A percentile compares a stretch with the other conserved stretches of the same genome.
Evolutionary conservation across 805 yeast species (phyloP).

Genomic region (Pichia exigua): DNA sequence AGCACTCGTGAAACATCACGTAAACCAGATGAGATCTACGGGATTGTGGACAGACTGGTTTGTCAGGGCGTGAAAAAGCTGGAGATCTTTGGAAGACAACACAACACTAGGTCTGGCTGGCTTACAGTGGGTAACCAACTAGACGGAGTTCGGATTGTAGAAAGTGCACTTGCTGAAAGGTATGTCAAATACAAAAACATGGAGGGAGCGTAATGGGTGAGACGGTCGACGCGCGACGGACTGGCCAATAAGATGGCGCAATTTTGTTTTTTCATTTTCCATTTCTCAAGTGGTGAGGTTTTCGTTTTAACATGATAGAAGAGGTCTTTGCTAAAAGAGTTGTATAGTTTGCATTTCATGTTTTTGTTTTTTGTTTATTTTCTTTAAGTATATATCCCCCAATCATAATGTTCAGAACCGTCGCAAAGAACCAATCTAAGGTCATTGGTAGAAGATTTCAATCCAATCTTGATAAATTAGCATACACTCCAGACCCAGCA

Average conservation of each 20-base stretch:
- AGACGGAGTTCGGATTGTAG: conserved; percentile 49
- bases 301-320: background rate
- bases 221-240: background rate
- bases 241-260: background rate
- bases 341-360: background rate
- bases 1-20: conserved; percentile 82
- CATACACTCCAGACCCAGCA: conserved; percentile 43
- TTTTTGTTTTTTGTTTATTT: background rate
- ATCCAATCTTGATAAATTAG: conserved; percentile 31
- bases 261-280: too few species aligned
- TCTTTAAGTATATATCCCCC: background rate
- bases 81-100: conserved; percentile 84
- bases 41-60: conserved; percentile 74
- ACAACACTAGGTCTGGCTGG: conserved; percentile 88
- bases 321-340: background rate
- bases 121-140: conserved; percentile 76
- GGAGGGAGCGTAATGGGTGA: background rate
- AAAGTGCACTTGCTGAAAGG: conserved; percentile 39
- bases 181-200: conserved; percentile 7
- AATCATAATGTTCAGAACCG: conserved; percentile 37
- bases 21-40: conserved; percentile 88
- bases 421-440: conserved; percentile 26
- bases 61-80: conserved; percentile 72
- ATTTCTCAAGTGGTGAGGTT: background rate
- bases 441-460: conserved; percentile 28